Evolutionary conservation across 2,329 filamentous ascomycete genomes (phyloP), one percentile per base, ranked within the genome.

Genomic region (Dactylonectria estremocensis): DNA sequence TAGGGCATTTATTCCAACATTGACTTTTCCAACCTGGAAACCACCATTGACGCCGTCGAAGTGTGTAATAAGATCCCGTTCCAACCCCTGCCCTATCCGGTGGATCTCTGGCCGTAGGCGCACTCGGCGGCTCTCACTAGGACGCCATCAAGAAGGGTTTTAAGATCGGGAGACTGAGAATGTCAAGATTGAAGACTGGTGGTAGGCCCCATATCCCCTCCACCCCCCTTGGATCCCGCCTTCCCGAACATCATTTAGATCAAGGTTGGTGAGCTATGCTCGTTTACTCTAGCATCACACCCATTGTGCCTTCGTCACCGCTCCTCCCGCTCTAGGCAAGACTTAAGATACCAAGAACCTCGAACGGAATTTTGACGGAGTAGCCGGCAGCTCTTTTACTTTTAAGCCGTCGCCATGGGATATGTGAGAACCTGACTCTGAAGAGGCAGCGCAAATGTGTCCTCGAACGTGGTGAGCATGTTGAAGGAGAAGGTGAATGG

Each of bases 61-160:
- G 89, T 91, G 70, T 95, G 93, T 85, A 98, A 94, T 83, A 98
- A 98, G 87, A 97, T 98, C 68, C 94, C 95, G 6, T 90, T 98
- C 5, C 95, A 97, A 78, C 92, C 93, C 59, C 91, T 71, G 93
- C 94, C 67, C 95, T 95, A 0, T 98, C 98, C 77, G 95, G 93
- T 59, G 95, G 95, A 31, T 93, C 94, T 76, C 88, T 98, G 72
- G 95, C 97, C 18, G 92, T 95, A 28, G 96, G 92, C 78, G 95
- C 95, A 24, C 98, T 98, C 83, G 94, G 91, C 72, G 95, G 95
- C 61, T 95, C 92, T 28, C 95, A 98, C 81, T 95, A 98, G 82
- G 95, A 98, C 78, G 95, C 95, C 59, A 97, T 98, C 74, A 97
- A 97, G 83, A 98, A 98, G 86, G 92, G 92, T 1, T 95, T 96